These are phyloP conservation scores for Annona cherimola DNA, from an alignment of 164 flowering plant genomes.

Conservation along the genomic window DNA sequence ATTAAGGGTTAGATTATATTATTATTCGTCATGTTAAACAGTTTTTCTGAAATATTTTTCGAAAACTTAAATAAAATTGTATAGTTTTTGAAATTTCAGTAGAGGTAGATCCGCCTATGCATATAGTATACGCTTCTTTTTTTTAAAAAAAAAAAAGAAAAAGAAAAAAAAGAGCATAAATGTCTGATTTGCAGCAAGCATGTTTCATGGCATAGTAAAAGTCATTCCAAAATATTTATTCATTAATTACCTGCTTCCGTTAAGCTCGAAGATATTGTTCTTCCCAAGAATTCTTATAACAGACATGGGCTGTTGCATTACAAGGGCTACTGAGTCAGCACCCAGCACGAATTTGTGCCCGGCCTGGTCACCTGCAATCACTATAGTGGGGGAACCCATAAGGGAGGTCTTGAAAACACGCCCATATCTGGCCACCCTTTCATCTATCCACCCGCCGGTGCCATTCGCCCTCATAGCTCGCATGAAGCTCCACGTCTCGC, in stretches of 20 bases:
- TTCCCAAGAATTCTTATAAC: slow-evolving; percentile 8
- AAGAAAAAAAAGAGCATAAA: no score
- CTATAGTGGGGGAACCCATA: slow-evolving; percentile 19
- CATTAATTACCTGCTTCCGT: slow-evolving; percentile 4
- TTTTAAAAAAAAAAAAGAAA: no score
- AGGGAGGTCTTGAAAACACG: slow-evolving; percentile 21
- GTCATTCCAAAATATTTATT: background rate
- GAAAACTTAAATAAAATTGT: no score
- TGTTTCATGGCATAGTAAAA: no score
- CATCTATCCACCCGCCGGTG: slow-evolving; percentile 14
- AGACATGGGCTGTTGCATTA: slow-evolving; percentile 10
- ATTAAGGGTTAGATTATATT: no score
- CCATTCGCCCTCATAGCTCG: slow-evolving; percentile 7
- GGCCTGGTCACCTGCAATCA: slow-evolving; percentile 15
- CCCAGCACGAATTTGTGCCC: slow-evolving; percentile 15
- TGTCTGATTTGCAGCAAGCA: no score
- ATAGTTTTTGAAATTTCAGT: no score
- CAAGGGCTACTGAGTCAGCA: slow-evolving; percentile 7
- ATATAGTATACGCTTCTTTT: no score
- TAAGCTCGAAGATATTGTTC: slow-evolving; percentile 6
- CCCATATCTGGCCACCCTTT: slow-evolving; percentile 19
- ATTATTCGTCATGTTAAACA: no score
- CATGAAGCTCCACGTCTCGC: slow-evolving; percentile 15
- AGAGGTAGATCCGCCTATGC: no score
- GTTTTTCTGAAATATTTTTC: no score